Evolutionary conservation across 2,329 filamentous ascomycete species (phyloP).

Genomic region (Didymella keratinophila): DNA sequence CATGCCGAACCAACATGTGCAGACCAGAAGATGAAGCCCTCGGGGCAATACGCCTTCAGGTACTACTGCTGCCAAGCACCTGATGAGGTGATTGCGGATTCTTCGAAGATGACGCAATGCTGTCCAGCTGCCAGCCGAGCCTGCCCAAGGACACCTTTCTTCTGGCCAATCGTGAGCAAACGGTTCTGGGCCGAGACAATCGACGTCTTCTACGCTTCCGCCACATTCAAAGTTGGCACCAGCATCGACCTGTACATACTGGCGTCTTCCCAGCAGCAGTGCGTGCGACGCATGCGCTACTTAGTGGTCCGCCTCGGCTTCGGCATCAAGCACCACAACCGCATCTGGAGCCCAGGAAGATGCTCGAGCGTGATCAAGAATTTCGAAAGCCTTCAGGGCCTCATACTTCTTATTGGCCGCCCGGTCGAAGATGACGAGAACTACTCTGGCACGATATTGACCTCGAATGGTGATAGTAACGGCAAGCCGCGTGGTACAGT

Average conservation of each 20-base stretch:
- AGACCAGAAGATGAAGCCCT: conserved; percentile 7
- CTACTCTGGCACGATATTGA: conserved; percentile 6
- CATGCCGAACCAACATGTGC: conserved; percentile 6
- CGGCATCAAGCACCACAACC: conserved; percentile 14
- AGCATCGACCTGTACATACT: conserved; percentile 17
- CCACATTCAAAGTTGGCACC: conserved; percentile 9
- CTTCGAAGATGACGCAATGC: conserved; percentile 3
- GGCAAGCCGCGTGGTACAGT: not conserved
- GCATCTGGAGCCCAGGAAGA: conserved; percentile 9
- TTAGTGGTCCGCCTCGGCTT: conserved; percentile 6
- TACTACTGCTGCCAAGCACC: conserved; percentile 6
- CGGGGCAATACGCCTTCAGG: conserved; percentile 8
- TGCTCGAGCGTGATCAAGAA: conserved; percentile 2
- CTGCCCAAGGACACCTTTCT: conserved; percentile 3
- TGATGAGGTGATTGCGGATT: not conserved
- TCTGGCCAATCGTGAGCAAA: conserved; percentile 17
- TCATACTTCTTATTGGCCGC: conserved; percentile 5
- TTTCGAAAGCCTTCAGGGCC: conserved; percentile 5
- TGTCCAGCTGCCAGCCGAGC: not conserved
- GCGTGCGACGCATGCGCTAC: conserved; percentile 14
- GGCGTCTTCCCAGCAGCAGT: conserved; percentile 10
- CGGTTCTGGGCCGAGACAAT: conserved; percentile 12
- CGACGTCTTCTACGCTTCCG: conserved; percentile 1
- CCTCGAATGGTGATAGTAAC: not conserved
- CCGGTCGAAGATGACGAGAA: conserved; percentile 10